A percentile compares a stretch with the other conserved stretches of the same genome.
Conservation (phyloP, 306 rosid species). For the Ceratonia siliqua region DNA sequence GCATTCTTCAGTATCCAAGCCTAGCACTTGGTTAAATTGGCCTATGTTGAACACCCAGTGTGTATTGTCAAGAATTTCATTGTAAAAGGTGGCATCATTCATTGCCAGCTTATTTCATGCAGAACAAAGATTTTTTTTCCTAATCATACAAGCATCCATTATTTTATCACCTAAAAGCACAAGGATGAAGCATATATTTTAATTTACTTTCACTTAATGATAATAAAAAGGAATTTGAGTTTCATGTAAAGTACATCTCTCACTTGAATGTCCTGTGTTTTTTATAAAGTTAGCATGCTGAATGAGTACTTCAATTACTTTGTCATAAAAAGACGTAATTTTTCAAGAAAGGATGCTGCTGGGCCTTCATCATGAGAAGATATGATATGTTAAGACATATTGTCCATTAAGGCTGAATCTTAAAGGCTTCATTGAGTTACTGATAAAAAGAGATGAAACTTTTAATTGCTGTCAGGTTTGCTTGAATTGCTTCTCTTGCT, state of each 20-base stretch:
- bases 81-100: neutral
- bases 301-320: neutral
- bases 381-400: neutral
- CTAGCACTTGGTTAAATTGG: neutral
- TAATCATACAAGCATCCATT: neutral
- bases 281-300: neutral
- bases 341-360: neutral
- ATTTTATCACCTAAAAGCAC: neutral
- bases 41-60: neutral
- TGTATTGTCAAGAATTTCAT: neutral
- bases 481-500: neutral
- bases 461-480: neutral
- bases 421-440: neutral
- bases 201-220: neutral
- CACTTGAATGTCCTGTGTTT: slow-evolving; percentile 1
- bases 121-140: neutral
- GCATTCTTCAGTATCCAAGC: neutral
- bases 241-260: neutral
- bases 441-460: neutral
- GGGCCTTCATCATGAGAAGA: slow-evolving; percentile 11
- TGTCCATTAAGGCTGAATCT: neutral
- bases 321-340: neutral
- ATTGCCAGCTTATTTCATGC: neutral
- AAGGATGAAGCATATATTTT: neutral
- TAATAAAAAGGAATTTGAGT: neutral